Evolutionary conservation across 768 basidiomycete species (phyloP), one percentile per base, ranked within the genome.

Genomic region (Candolleomyces efflorescens): DNA sequence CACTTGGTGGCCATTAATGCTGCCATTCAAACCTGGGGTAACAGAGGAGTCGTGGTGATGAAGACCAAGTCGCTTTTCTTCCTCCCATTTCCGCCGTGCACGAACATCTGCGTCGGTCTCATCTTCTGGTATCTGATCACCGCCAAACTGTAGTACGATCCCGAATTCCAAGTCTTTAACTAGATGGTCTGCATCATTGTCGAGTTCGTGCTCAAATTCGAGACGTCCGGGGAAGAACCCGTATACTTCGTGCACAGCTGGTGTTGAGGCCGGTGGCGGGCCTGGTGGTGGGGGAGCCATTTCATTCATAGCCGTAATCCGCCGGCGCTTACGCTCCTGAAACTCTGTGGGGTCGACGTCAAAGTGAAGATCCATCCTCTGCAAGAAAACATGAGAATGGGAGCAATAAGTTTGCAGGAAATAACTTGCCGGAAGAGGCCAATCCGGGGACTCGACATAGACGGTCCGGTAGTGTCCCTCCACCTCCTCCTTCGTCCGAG

Each of bases 131-230:
- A 88, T 86, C 62, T 87, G 77, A 65, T 92, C 91, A 2, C 96
- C 97, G 1, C 90, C 94, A 67, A 84, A 96, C 32, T 85, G 82
- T 20, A 82, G 77, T 59, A 92, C 92, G n/a, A 94, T 74, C 1
- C 92, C 96, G 64, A 98, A 98, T 68, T 98, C 95, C 61, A 99
- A 78, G 68, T 98, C 94, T 71, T 98, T 98, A 62, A 98, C 89
- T 2, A 92, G 73, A 65, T 95, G 89, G 68, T 99, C 96, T 0
- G 96, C 96, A 53, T 99, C 96, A 69, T 99, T 97, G 67, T 98
- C 95, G 4, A 93, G 75, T 71, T 99, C 96, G 64, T 95, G 94
- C 68, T 99, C 96, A 68, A 99, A 99, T 71, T 99, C 96, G 37
- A 99, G 80, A n/a, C 96, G 87, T 15, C 96, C 96, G 9, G 96